Percentiles rank a stretch among this genome's conserved stretches.
These are phyloP conservation scores for Leptographium galeiforme DNA, from an alignment of 2,329 filamentous ascomycete species.

Conservation along the genomic window DNA sequence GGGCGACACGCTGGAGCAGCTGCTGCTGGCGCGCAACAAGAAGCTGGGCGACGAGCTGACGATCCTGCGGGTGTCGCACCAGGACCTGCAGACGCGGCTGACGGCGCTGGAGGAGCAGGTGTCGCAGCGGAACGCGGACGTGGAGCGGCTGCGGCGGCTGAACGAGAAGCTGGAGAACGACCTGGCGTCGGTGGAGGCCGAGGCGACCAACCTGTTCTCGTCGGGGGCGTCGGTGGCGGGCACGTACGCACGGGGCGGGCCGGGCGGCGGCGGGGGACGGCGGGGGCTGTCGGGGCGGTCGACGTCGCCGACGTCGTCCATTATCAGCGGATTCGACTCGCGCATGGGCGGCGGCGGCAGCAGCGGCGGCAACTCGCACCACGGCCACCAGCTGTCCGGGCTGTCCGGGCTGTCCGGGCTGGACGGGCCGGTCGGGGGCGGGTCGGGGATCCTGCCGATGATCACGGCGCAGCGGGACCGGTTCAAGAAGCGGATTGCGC, in stretches of 20 bases:
- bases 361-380: background rate
- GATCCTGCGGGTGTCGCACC: slow-evolving; percentile 81
- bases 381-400: background rate
- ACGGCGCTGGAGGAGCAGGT: slow-evolving; percentile 74
- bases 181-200: slow-evolving; percentile 73
- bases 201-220: slow-evolving; percentile 71
- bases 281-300: slow-evolving; percentile 35
- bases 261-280: slow-evolving; percentile 31
- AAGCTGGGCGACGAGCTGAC: slow-evolving; percentile 92
- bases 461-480: slow-evolving; percentile 94
- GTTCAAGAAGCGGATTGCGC: slow-evolving; percentile 89
- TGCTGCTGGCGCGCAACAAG: slow-evolving; percentile 87
- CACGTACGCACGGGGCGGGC: slow-evolving; percentile 55
- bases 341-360: slow-evolving; percentile 23
- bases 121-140: slow-evolving; percentile 67
- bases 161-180: slow-evolving; percentile 88
- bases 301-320: slow-evolving; percentile 87
- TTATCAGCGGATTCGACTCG: slow-evolving; percentile 92
- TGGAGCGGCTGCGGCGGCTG: slow-evolving; percentile 72
- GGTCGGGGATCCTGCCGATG: slow-evolving; percentile 90
- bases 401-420: background rate
- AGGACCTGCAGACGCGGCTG: slow-evolving; percentile 72
- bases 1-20: slow-evolving; percentile 76
- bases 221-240: slow-evolving; percentile 87
- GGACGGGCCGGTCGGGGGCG: slow-evolving; percentile 42